Conservation (phyloP, 768 basidiomycete species). For the Tulasnella sp. region DNA sequence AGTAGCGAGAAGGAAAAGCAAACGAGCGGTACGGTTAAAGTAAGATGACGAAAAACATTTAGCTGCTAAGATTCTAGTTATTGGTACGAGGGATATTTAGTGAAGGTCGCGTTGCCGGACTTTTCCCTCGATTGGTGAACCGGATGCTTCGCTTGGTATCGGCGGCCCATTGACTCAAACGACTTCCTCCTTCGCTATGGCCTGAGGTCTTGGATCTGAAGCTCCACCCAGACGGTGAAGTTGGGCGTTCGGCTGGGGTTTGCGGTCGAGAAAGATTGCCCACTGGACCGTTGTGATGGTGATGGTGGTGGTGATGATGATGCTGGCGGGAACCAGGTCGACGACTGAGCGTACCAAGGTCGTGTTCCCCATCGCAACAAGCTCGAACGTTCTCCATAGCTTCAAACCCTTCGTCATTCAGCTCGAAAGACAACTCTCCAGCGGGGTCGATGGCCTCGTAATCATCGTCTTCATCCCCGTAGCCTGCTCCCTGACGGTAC, state of each 20-base stretch:
- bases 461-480: constrained; percentile 33
- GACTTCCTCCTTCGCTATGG: constrained; percentile 20
- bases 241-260: constrained; percentile 24
- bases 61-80: neutral
- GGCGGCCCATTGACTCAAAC: constrained; percentile 21
- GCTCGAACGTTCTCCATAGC: constrained; percentile 93
- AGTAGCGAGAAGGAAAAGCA: neutral
- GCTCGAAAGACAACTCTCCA: constrained; percentile 75
- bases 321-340: constrained; percentile 42
- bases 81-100: constrained; percentile 4
- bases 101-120: constrained; percentile 15
- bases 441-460: constrained; percentile 42
- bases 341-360: constrained; percentile 56
- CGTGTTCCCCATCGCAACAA: constrained; percentile 83
- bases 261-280: neutral
- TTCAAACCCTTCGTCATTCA: constrained; percentile 78
- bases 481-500: constrained; percentile 35
- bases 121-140: constrained; percentile 23
- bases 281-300: neutral
- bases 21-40: neutral
- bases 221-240: constrained; percentile 23
- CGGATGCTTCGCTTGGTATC: constrained; percentile 24
- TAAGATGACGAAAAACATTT: neutral
- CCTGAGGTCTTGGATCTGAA: constrained; percentile 19
- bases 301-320: constrained; percentile 55